Base-by-base conservation (phyloP, 441 rosid genomes). In the Adansonia rubrostipa region DNA sequence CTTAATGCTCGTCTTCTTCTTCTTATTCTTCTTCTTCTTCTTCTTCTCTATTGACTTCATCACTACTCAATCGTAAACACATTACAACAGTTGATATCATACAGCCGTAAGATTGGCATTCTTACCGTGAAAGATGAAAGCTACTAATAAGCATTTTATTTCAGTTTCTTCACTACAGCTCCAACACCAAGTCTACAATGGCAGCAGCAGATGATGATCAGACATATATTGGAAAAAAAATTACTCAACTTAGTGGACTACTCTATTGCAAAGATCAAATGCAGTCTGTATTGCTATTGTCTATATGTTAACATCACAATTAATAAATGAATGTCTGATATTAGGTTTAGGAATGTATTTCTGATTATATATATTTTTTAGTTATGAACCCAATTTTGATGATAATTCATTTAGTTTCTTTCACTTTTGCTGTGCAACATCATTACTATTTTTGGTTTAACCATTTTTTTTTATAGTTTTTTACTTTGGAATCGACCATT, bases 171-270 rank as follows among this genome's bases (percentile, higher is more conserved):
- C 71, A 63, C 86, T 90, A 90, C 84, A 93, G 96, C 92, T 95
- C 97, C 98, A 95, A 79, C 85, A 95, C 98, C 85, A 95, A 86
- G 86, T 92, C 97, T 95, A 83, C 88, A 86, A 61, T 53, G 84
- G 76, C 67, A 64, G 75, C 70, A 64, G 68, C 48, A 69, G 77
- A 73, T 74, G 71, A 80, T 51, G 74, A 61, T 83, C 84, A 87
- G 89, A 57, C 77, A 70, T 70, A 65, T 57, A 15, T 33, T 53
- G 58, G 42, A 71, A 36, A 33, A 20, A 45, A 5, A 64, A 76
- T 76, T 17, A 54, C 51, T 45, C 33, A 56, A 28, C 7, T 77
- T 22, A 53, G 50, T 36, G 14, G 40, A 36, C 7, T 9, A 73
- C 2, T 44, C 1, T 28, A 69, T 76, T 10, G 57, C 70, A 70